Base-by-base conservation (phyloP, 495 filamentous ascomycete species). In the Talaromyces nanjingensis region DNA sequence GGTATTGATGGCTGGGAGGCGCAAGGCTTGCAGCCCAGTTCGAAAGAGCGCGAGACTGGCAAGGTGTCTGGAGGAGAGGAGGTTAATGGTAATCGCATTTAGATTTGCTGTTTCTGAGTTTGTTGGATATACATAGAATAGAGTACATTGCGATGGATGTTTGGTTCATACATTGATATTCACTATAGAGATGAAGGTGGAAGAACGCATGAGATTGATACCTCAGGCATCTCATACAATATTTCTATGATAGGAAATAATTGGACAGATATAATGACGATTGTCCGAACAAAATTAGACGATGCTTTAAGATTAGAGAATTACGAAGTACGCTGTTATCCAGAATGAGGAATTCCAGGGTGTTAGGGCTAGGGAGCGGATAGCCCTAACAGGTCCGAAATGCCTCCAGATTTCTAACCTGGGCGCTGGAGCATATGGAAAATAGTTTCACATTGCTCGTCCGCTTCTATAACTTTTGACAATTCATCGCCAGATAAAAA, bases 1-100 rank as follows among this genome's bases (percentile, higher is more conserved):
- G 79, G 76, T 29, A 72, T 72, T 8, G 70, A 79, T 61, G 76
- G 76, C 24, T 81, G 79, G 79, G 71, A 76, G 66, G 71, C 74
- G 29, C 77, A 80, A 64, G 76, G 76, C 0, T 63, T 79, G 54
- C 76, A 80, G 66, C 68, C 77, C 57, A 79, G 76, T 63, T 72
- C 68, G 20, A 75, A 69, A 47, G 78, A 81, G 56, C 71, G 75
- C 16, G 74, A 78, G 61, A 65, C 71, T 0, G 72, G 72, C 9
- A 77, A 78, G 65, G 72, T 75, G 2, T 68, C 72, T 1, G 68
- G 66, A 56, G 76, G 76, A 14, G 71, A 73, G 52, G 74, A 77
- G 63, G 69, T 77, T 22, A 62, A 74, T 49, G 77, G 74, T 0
- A 65, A 70, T 18, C 70, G 76, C 45, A 54, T 62, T 20, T 62